Percentiles rank a stretch among this genome's conserved stretches.
Evolutionary conservation across 169 alveolate species (phyloP).

Genomic region (Cryptosporidium tyzzeri): DNA sequence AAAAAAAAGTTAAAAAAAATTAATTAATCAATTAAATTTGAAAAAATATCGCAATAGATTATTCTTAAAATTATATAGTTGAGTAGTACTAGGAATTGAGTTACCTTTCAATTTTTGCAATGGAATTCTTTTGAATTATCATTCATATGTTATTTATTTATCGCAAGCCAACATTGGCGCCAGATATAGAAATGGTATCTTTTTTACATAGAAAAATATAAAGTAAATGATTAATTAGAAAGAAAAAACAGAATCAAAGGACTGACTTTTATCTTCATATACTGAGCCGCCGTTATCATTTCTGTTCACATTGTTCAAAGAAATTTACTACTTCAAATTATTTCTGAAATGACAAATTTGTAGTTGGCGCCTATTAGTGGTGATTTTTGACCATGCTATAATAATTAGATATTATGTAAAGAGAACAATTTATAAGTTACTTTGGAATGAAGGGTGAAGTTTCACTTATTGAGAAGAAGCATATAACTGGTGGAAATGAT

Average conservation of each 20-base stretch:
- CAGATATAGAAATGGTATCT: constrained; percentile 55
- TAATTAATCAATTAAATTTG: not conserved
- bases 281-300: not conserved
- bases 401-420: constrained; percentile 28
- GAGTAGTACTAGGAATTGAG: not conserved
- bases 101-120: not conserved
- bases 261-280: not conserved
- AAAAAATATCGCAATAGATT: not conserved
- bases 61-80: not conserved
- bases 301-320: not conserved
- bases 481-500: constrained; percentile 19
- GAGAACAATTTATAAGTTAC: constrained; percentile 13
- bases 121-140: not conserved
- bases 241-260: not conserved
- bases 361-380: constrained; percentile 67
- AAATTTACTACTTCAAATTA: not conserved
- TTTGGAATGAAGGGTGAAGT: constrained; percentile 55
- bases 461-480: not conserved
- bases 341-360: constrained; percentile 14
- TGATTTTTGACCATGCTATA: constrained; percentile 16
- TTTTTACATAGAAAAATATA: not conserved
- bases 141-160: not conserved
- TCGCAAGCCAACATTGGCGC: not conserved
- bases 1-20: not conserved
- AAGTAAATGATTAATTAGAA: not conserved